Base-by-base conservation (phyloP, 495 filamentous ascomycete species). In the Penicillium cataractarum region DNA sequence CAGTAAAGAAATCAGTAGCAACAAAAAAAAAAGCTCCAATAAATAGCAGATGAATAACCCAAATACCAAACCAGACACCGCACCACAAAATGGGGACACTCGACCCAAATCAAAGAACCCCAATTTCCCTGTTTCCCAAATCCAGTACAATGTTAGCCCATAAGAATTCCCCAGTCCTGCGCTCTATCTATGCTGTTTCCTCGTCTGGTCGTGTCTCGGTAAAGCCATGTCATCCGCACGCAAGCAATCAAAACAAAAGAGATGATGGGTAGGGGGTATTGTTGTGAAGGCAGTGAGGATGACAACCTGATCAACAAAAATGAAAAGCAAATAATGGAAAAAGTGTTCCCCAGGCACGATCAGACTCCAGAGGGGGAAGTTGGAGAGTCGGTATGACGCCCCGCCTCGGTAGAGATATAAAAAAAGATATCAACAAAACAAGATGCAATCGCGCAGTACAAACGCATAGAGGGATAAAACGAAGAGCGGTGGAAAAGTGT, bases 111-210 rank as follows among this genome's bases (percentile, higher is more conserved):
- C 54, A 61, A 59, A 65, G 24, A 65, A 66, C 54, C 46, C 65
- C 62, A 57, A 7, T 48, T 53, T 32, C 51, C 62, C 64, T 39
- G 19, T 57, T 56, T 63, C 62, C 67, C 57, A 68, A 61, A 71
- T 65, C 66, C 66, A 63, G 59, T 60, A 57, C 65, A 66, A 72
- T 70, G 67, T 46, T 65, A 62, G 44, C 59, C 64, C 62, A 62
- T 55, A 60, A 61, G 61, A 60, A 65, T 59, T 58, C 65, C 65
- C 57, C 42, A 46, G 32, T 66, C 60, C 71, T 49, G 60, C 65
- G 66, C 67, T 74, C 71, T 71, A 71, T 72, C 65, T 71, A 71
- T 69, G 66, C 70, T 67, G 65, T 69, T 64, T 71, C 67, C 64
- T 65, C 65, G 64, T 68, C 68, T 69, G 70, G 65, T 71, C 70